These are phyloP conservation scores for Quercus dentata DNA, from an alignment of 306 rosid species.

Conservation along the genomic window DNA sequence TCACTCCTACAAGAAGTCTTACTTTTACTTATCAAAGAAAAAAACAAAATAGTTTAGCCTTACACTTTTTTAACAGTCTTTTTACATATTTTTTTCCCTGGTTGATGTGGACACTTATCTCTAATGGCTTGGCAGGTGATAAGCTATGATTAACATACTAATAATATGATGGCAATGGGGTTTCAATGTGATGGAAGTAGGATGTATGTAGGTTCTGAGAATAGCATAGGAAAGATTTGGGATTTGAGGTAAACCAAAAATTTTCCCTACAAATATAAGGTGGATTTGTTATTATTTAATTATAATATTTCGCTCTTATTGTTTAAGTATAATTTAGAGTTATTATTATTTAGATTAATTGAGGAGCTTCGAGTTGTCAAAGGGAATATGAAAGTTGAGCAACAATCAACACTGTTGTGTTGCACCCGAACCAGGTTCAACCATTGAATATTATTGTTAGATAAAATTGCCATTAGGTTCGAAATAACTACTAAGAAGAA, in stretches of 20 bases:
- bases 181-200: slow-evolving; percentile 39
- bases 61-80: background rate
- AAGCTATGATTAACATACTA: slow-evolving; percentile 94
- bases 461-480: background rate
- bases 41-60: too few species aligned
- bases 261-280: too few species aligned
- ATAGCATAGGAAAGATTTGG: too few species aligned
- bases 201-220: too few species aligned
- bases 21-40: background rate
- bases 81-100: background rate
- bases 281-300: background rate
- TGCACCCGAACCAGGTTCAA: slow-evolving; percentile 92
- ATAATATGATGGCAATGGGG: slow-evolving; percentile 96
- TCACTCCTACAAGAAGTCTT: slow-evolving; percentile 13
- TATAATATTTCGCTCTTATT: background rate
- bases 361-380: slow-evolving; percentile 96
- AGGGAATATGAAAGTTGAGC: slow-evolving; percentile 99
- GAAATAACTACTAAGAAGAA: slow-evolving; percentile 1
- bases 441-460: slow-evolving; percentile 4
- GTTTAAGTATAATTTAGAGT: background rate
- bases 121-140: slow-evolving; percentile 53
- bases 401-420: slow-evolving; percentile 88
- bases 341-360: slow-evolving; percentile 19
- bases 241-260: too few species aligned
- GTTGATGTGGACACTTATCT: slow-evolving; percentile 3